These are phyloP conservation scores for Ceratocystis ficicola DNA, from an alignment of 2,329 filamentous ascomycete species.

Conservation along the genomic window DNA sequence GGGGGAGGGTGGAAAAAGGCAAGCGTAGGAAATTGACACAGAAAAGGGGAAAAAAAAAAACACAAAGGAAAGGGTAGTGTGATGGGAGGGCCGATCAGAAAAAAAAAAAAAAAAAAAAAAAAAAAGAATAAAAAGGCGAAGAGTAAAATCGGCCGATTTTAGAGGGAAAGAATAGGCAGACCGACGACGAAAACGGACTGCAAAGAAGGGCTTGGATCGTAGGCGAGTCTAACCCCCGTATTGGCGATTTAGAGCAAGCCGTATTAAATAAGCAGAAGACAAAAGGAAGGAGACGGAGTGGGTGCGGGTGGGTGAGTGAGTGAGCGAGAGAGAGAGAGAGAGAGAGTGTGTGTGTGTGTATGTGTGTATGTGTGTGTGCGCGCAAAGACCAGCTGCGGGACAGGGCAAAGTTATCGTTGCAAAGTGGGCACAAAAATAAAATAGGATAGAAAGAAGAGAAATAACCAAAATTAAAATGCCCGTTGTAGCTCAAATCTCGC, in stretches of 20 bases:
- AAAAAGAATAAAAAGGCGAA: not conserved
- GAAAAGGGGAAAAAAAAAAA: slow-evolving; percentile 9
- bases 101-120: not conserved
- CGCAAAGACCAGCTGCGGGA: slow-evolving; percentile 7
- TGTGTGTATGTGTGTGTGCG: not conserved
- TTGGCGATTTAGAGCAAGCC: not conserved
- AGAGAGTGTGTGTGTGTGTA: not conserved
- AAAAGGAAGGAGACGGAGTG: too few relatives aligned
- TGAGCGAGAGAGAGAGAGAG: not conserved
- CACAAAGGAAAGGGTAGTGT: too few relatives aligned
- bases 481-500: not conserved
- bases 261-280: not conserved
- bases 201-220: not conserved
- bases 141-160: not conserved
- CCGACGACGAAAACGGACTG: not conserved
- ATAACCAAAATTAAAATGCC: not conserved
- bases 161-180: not conserved
- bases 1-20: slow-evolving; percentile 1
- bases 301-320: not conserved
- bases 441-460: not conserved
- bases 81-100: not conserved
- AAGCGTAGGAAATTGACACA: slow-evolving; percentile 12
- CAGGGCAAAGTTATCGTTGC: not conserved
- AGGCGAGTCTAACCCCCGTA: not conserved
- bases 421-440: not conserved